phyloP scores from a whole-genome alignment of 164 flowering plant species.

The Berberis thunbergii region DNA sequence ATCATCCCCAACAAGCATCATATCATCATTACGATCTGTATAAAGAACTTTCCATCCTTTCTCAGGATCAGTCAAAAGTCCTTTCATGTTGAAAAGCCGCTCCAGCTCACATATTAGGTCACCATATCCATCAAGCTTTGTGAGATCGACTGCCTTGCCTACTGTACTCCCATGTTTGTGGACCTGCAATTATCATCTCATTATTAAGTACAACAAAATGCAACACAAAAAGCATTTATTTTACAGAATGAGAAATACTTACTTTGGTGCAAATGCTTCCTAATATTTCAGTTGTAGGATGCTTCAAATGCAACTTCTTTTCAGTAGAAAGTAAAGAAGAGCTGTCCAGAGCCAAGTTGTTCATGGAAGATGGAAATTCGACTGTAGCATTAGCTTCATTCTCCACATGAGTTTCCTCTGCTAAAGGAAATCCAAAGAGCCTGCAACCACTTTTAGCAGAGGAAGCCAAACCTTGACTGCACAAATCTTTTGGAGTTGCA shows the following conservation, averaged over 20 bases:
- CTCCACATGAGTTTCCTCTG: slow-evolving; percentile 28
- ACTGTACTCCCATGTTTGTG: slow-evolving; percentile 24
- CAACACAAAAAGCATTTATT: slow-evolving; percentile 25
- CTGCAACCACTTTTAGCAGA: slow-evolving; percentile 52
- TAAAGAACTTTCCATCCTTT: neutral
- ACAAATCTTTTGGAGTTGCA: slow-evolving; percentile 16
- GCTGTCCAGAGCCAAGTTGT: slow-evolving; percentile 15
- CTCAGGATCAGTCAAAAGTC: slow-evolving; percentile 19
- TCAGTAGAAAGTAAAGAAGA: slow-evolving; percentile 24
- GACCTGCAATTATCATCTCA: slow-evolving; percentile 17
- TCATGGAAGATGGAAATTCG: slow-evolving; percentile 18
- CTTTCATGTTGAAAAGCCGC: slow-evolving; percentile 24
- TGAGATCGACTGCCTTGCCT: slow-evolving; percentile 24
- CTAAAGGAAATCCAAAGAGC: slow-evolving; percentile 80
- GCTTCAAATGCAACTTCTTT: slow-evolving; percentile 24
- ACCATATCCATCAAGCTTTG: slow-evolving; percentile 27
- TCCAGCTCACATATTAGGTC: slow-evolving; percentile 24
- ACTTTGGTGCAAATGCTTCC: slow-evolving; percentile 46
- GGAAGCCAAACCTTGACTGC: slow-evolving; percentile 18
- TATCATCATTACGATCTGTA: slow-evolving; percentile 17
- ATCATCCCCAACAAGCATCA: slow-evolving; percentile 28
- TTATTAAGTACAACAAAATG: slow-evolving; percentile 15
- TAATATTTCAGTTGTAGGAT: slow-evolving; percentile 27
- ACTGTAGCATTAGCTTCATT: slow-evolving; percentile 15
- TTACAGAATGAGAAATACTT: slow-evolving; percentile 25